These are phyloP conservation scores for Tricholoma saponaceum DNA, from an alignment of 768 basidiomycete genomes.

Conservation along the genomic window DNA sequence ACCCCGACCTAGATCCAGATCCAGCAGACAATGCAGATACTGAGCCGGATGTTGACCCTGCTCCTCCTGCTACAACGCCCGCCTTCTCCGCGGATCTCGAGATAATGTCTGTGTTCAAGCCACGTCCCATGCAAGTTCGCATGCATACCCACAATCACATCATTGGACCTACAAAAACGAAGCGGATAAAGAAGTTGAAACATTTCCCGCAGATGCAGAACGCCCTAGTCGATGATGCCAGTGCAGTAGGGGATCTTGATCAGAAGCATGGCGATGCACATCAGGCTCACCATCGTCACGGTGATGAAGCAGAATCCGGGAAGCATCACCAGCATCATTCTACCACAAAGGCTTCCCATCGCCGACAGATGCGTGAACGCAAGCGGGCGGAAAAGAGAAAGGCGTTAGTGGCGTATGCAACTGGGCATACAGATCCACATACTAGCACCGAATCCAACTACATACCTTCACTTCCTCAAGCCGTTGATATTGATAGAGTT, in stretches of 20 bases:
- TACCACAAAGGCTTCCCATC: conserved; percentile 28
- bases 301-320: neutral
- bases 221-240: neutral
- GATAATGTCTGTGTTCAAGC: conserved; percentile 71
- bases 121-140: conserved; percentile 53
- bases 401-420: conserved; percentile 28
- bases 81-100: conserved; percentile 51
- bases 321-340: neutral
- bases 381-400: conserved; percentile 45
- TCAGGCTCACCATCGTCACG: conserved; percentile 3
- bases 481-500: neutral
- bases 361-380: conserved; percentile 46
- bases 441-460: neutral
- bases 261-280: conserved; percentile 2
- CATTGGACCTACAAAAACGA: conserved; percentile 31
- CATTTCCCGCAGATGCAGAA: conserved; percentile 15
- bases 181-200: conserved; percentile 36
- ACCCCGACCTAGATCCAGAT: conserved; percentile 38
- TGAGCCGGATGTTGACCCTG: conserved; percentile 16
- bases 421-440: conserved; percentile 1
- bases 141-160: conserved; percentile 27
- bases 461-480: neutral
- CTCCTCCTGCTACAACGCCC: neutral
- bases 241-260: conserved; percentile 9
- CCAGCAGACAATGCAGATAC: conserved; percentile 26